Conservation (phyloP, 1,284 basidiomycete species). For the Hemileia vastatrix region DNA sequence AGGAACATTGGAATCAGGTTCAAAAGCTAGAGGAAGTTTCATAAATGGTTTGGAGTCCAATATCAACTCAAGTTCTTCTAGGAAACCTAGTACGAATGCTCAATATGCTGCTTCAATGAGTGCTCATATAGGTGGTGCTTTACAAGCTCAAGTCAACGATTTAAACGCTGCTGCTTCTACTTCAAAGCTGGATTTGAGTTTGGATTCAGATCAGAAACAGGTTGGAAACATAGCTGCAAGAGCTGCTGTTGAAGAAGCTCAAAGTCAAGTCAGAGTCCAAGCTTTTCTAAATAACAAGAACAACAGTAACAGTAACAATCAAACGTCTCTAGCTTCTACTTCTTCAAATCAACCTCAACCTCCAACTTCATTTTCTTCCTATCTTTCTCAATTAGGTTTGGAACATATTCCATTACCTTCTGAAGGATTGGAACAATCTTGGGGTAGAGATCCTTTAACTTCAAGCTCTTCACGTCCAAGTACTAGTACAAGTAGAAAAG, state of each 20-base stretch:
- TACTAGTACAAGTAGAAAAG: no score
- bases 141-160: slow-evolving; percentile 15
- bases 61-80: no score
- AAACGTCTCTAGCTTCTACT: background rate
- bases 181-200: background rate
- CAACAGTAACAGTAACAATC: background rate
- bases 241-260: slow-evolving; percentile 30
- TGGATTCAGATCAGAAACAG: slow-evolving; percentile 21
- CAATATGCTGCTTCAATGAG: slow-evolving; percentile 33
- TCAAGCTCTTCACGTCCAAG: no score
- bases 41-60: slow-evolving; percentile 26
- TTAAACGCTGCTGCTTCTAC: background rate
- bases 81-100: slow-evolving; percentile 23
- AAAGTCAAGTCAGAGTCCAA: slow-evolving; percentile 31
- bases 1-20: background rate
- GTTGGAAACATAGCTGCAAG: slow-evolving; percentile 31
- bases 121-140: slow-evolving; percentile 27
- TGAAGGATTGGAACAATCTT: no score
- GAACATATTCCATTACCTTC: no score
- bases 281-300: slow-evolving; percentile 26
- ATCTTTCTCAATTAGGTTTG: no score
- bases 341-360: background rate
- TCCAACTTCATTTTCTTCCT: no score
- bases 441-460: no score
- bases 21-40: slow-evolving; percentile 10